Conservation (phyloP, 31 red algal species). For the Endocladia muricata region DNA sequence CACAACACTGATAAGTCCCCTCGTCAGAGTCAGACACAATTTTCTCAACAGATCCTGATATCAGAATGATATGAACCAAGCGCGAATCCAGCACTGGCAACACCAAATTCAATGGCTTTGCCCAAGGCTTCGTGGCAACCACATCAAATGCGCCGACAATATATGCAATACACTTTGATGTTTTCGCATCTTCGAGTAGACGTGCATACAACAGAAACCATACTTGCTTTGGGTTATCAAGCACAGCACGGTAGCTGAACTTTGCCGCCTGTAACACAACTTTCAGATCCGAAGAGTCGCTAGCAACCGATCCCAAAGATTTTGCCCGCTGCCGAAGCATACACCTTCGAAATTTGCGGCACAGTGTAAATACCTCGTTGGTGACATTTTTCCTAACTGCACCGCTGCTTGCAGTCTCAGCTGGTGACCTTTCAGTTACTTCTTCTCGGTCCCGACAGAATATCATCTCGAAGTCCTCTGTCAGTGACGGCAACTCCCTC, state of each 20-base stretch:
- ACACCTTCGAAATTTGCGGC: no score
- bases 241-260: neutral
- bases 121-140: constrained; percentile 4
- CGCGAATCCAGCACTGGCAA: no score
- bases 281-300: no score
- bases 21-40: no score
- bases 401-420: neutral
- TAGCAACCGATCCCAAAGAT: no score
- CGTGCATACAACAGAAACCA: constrained; percentile 25
- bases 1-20: no score
- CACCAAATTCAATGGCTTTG: neutral
- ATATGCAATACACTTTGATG: neutral
- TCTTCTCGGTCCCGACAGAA: neutral
- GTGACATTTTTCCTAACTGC: no score
- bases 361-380: no score
- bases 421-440: neutral
- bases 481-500: neutral
- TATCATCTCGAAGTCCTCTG: neutral
- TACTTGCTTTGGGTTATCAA: neutral
- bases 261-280: neutral
- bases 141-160: neutral
- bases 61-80: no score
- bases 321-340: no score
- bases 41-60: no score
- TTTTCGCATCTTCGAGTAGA: neutral